phyloP scores from a whole-genome alignment of 2,329 filamentous ascomycete genomes.

The Botrytis fragariae region DNA sequence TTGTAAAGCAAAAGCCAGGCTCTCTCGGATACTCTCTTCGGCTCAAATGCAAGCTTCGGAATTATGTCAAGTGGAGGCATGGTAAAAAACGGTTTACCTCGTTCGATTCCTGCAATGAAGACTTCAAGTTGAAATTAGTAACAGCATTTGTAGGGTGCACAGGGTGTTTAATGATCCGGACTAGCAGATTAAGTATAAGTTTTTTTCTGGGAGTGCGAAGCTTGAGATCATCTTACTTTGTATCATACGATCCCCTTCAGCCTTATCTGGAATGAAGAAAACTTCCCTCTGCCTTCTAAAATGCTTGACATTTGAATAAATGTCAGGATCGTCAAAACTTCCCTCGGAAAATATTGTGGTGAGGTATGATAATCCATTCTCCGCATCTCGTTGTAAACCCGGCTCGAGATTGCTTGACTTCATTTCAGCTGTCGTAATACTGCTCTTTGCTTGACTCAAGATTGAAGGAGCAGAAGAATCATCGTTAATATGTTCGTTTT shows the following conservation, averaged over 20 bases:
- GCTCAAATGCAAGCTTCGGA: slow-evolving; percentile 24
- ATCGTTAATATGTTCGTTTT: neutral
- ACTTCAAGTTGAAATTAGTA: slow-evolving; percentile 8
- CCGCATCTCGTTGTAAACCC: slow-evolving; percentile 17
- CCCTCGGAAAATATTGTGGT: slow-evolving; percentile 18
- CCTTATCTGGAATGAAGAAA: slow-evolving; percentile 24
- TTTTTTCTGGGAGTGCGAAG: neutral
- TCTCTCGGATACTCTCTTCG: slow-evolving; percentile 21
- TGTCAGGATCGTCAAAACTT: slow-evolving; percentile 18
- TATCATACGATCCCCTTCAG: slow-evolving; percentile 22
- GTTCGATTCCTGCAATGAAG: slow-evolving; percentile 18
- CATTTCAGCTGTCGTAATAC: slow-evolving; percentile 12
- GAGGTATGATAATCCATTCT: slow-evolving; percentile 22
- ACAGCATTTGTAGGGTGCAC: neutral
- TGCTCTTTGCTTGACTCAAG: slow-evolving; percentile 18
- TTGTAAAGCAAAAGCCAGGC: slow-evolving; percentile 25
- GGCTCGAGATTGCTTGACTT: slow-evolving; percentile 15
- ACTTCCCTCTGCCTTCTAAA: slow-evolving; percentile 18
- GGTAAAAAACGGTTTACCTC: slow-evolving; percentile 21
- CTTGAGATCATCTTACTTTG: slow-evolving; percentile 13
- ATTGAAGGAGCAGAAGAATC: slow-evolving; percentile 5
- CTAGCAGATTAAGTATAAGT: neutral
- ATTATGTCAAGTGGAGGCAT: slow-evolving; percentile 19
- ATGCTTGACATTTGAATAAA: slow-evolving; percentile 18
- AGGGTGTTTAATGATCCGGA: neutral